Base-by-base conservation (phyloP, 2,329 filamentous ascomycete species). In the Claviceps africana region DNA sequence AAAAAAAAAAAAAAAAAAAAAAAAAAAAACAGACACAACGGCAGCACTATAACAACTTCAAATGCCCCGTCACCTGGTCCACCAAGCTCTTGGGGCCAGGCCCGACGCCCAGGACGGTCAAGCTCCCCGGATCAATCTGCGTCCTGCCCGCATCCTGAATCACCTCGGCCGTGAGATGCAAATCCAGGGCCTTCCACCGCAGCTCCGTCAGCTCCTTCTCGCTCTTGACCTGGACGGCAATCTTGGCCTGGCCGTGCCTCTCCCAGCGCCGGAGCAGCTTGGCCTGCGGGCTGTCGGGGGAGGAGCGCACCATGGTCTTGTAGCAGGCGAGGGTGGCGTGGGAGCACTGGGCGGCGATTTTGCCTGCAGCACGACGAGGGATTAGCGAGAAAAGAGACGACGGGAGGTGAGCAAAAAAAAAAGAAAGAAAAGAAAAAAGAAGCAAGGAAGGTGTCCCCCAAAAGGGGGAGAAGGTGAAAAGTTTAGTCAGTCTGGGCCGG, bases 261-360 rank as follows among this genome's bases (percentile, higher is more conserved):
- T 98, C 93, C 93, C 93, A 98, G 58, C 85, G 83, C 58, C 77
- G 77, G 48, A 98, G 79, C 50, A 95, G 72, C 44, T 72, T 72
- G 52, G 81, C 78, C 47, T 77, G 73, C 15, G 78, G 67, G 25
- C 75, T 74, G 39, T 72, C 67, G 42, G 77, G 70, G 50, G 75
- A 70, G n/a, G 79, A 72, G 51, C 73, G 70, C 53, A 81, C 70
- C 57, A 94, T 81, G 54, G 82, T 73, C 72, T 96, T 97, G 81
- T 95, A 98, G 78, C 91, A 97, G 52, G 91, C 90, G 53, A 98
- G 82, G 3, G 91, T 95, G n/a, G 93, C 93, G 69, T 97, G 93
- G 48, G 85, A 86, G 70, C 86, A 91, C 70, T 97, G 93, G 8
- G 93, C 93, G 53, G 88, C 93, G 62, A 97, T 96, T 76, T 98